phyloP scores from a whole-genome alignment of 495 filamentous ascomycete genomes.

The Pyronema omphalodes region DNA sequence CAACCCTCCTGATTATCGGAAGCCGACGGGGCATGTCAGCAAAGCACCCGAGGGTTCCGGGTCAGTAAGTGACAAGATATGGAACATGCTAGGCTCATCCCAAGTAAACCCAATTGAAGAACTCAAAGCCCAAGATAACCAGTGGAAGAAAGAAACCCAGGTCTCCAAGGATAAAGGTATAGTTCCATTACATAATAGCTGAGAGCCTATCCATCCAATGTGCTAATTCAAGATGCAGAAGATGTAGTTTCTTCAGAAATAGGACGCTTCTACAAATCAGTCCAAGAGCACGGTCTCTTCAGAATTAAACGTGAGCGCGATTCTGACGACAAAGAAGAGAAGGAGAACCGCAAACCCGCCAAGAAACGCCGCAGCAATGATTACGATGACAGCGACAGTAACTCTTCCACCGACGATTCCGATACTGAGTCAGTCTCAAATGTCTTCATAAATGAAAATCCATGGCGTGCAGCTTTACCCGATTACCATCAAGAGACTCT shows the following conservation, averaged over 20 bases:
- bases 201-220: background rate
- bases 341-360: background rate
- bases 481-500: conserved; percentile 17
- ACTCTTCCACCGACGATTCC: background rate
- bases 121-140: no score
- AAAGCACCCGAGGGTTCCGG: no score
- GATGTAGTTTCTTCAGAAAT: background rate
- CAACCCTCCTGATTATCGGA: no score
- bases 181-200: background rate
- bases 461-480: conserved; percentile 12
- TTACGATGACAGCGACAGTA: background rate
- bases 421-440: background rate
- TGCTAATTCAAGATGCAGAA: background rate
- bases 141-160: no score
- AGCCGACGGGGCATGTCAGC: no score
- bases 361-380: background rate
- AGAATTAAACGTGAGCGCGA: no score
- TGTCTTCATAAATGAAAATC: background rate
- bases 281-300: background rate
- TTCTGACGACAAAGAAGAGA: background rate
- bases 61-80: background rate
- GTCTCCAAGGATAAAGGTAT: no score
- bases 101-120: background rate
- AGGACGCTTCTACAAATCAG: background rate
- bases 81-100: background rate